Evolutionary conservation across 2,329 filamentous ascomycete genomes (phyloP).

Genomic region (Penicillium sp.): DNA sequence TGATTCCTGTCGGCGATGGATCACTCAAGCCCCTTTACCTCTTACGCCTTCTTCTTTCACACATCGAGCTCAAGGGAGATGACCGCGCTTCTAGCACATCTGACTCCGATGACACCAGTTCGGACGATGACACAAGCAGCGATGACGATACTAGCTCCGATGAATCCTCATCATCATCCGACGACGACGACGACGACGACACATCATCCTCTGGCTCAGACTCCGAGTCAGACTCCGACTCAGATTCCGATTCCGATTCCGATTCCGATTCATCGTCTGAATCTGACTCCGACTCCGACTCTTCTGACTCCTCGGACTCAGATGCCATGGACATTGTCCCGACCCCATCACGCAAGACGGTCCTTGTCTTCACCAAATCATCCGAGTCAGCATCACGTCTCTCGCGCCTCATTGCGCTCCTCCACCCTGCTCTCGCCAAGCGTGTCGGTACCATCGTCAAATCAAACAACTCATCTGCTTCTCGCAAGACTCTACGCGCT

Average conservation of each 20-base stretch:
- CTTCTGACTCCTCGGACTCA: conserved; percentile 21
- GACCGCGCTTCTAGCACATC: conserved; percentile 8
- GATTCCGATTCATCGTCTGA: conserved; percentile 23
- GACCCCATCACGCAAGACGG: conserved; percentile 41
- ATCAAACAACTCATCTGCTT: conserved; percentile 70
- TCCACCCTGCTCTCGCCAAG: conserved; percentile 60
- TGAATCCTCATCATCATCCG: conserved; percentile 21
- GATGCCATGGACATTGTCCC: conserved; percentile 21
- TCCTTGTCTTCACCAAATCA: conserved; percentile 86
- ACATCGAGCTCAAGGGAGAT: conserved; percentile 31
- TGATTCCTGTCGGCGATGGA: conserved; percentile 67
- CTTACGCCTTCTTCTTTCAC: conserved; percentile 67
- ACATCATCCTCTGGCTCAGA: conserved; percentile 30
- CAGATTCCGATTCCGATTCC: conserved; percentile 22
- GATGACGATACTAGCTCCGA: conserved; percentile 39
- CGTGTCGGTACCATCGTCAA: conserved; percentile 73
- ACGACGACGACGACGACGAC: conserved; percentile 23
- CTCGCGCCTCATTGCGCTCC: conserved; percentile 71
- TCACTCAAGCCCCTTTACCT: conserved; percentile 80
- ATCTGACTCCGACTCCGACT: conserved; percentile 12
- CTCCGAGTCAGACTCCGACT: conserved; percentile 28
- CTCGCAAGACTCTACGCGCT: conserved; percentile 66
- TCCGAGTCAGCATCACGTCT: conserved; percentile 87
- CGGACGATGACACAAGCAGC: conserved; percentile 34
- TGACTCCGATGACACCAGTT: conserved; percentile 21